These are phyloP conservation scores for Sapria himalayana DNA, from an alignment of 345 rosid species.

Conservation along the genomic window DNA sequence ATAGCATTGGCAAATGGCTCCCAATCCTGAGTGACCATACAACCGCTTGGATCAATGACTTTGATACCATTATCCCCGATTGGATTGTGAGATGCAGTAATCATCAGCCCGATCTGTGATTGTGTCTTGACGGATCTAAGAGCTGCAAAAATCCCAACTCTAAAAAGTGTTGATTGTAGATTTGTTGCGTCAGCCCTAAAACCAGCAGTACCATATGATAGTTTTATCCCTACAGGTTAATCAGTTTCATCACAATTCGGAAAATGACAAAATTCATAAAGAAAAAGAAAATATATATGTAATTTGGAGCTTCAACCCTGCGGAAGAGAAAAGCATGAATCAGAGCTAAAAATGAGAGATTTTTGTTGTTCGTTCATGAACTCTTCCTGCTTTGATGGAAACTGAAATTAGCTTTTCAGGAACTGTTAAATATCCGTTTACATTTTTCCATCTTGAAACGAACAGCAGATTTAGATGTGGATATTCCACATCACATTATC, in stretches of 20 bases:
- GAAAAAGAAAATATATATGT: not conserved
- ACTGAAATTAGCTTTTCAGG: too few relatives aligned
- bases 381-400: not conserved
- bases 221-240: constrained; percentile 22
- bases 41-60: constrained; percentile 66
- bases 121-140: constrained; percentile 60
- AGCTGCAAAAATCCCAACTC: constrained; percentile 72
- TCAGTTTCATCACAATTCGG: not conserved
- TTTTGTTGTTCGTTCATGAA: constrained; percentile 39
- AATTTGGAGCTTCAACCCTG: constrained; percentile 12
- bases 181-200: constrained; percentile 61
- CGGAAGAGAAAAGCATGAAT: constrained; percentile 35
- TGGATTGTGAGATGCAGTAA: constrained; percentile 87
- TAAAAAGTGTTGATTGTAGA: constrained; percentile 47
- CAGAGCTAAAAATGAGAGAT: constrained; percentile 26
- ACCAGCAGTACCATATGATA: constrained; percentile 82
- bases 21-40: constrained; percentile 88
- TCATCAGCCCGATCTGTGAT: constrained; percentile 55
- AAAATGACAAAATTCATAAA: not conserved
- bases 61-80: constrained; percentile 77
- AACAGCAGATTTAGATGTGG: not conserved
- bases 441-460: not conserved
- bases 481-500: too few relatives aligned
- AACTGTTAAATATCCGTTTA: too few relatives aligned
- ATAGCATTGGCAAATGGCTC: constrained; percentile 79